Evolutionary conservation across 805 yeast genomes (phyloP), one percentile per base, ranked within the genome.

Genomic region (Candida khao-thaluensis): DNA sequence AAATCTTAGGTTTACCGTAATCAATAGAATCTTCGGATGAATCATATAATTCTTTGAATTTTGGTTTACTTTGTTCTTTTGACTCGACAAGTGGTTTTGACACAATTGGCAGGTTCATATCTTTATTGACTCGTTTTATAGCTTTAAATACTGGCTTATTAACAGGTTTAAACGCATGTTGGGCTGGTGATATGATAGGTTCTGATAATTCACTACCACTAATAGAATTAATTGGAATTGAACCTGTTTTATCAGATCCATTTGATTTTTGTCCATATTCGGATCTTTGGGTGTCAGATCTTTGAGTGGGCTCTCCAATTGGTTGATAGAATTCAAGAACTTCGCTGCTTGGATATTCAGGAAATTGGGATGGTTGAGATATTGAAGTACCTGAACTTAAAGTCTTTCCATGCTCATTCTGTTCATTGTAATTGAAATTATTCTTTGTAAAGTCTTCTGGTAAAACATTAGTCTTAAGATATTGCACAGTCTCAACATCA

Each of bases 11-110:
- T 7, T 22, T 22, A 7, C 10, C 10, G 28, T 29, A 30, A 12
- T 30, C 40, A 17, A 36, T 28, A 12, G 41, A 25, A 2, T 43
- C 47, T 11, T 33, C 29, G 7, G 47, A 43, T 26, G 43, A 37
- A 24, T 40, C 44, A 40, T 28, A 43, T 14, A 43, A 37, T 34
- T 43, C 47, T 16, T 28, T 43, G 30, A 43, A 43, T 17, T 21
- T 27, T 25, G 28, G 22, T 20, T 20, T 20, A 20, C 8, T 20
- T 20, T 20, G 22, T 8, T 20, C 31, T 24, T 23, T n/a, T n/a
- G n/a, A n/a, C n/a, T n/a, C n/a, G n/a, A n/a, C n/a, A n/a, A n/a
- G n/a, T n/a, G n/a, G n/a, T n/a, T n/a, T n/a, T n/a, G n/a, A n/a
- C n/a, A n/a, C n/a, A n/a, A n/a, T n/a, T n/a, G n/a, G n/a, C n/a